Percentiles rank a stretch among this genome's conserved stretches.
Conservation (phyloP, 805 yeast genomes). For the Candida sithepensis region DNA sequence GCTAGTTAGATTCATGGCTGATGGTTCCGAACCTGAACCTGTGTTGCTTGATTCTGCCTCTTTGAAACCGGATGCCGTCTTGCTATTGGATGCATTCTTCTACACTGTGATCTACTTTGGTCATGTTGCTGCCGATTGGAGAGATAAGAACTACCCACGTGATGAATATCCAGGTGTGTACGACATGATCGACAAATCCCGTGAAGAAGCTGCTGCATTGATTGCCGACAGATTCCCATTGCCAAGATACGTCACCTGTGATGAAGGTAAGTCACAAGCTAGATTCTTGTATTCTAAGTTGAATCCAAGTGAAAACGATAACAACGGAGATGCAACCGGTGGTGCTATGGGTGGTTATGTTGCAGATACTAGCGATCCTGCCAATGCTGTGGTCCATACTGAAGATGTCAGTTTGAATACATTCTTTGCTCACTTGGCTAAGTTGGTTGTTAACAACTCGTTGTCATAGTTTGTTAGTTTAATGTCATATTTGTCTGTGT, state of each 20-base stretch:
- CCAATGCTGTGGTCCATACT: slow-evolving; percentile 79
- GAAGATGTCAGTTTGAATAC: slow-evolving; percentile 95
- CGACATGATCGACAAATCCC: slow-evolving; percentile 81
- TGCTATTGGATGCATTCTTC: slow-evolving; percentile 92
- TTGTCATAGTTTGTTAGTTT: slow-evolving; percentile 8
- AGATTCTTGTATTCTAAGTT: slow-evolving; percentile 92
- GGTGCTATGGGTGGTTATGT: slow-evolving; percentile 48
- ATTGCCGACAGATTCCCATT: slow-evolving; percentile 93
- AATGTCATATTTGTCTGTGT: background rate
- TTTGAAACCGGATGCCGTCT: slow-evolving; percentile 79
- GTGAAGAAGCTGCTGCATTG: slow-evolving; percentile 87
- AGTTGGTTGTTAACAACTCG: slow-evolving; percentile 64
- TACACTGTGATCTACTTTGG: slow-evolving; percentile 96
- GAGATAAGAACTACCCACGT: slow-evolving; percentile 91
- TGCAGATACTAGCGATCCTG: slow-evolving; percentile 36
- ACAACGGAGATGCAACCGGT: slow-evolving; percentile 35
- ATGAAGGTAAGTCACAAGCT: slow-evolving; percentile 98
- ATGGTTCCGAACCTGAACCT: slow-evolving; percentile 79
- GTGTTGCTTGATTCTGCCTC: slow-evolving; percentile 93
- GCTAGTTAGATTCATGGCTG: slow-evolving; percentile 77
- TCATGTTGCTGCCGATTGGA: slow-evolving; percentile 92
- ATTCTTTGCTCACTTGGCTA: slow-evolving; percentile 91
- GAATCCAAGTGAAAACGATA: slow-evolving; percentile 82
- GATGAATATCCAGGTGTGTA: slow-evolving; percentile 88
- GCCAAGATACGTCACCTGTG: slow-evolving; percentile 96